phyloP scores from a whole-genome alignment of 208 protist genomes.

The Trypanosoma conorhini region DNA sequence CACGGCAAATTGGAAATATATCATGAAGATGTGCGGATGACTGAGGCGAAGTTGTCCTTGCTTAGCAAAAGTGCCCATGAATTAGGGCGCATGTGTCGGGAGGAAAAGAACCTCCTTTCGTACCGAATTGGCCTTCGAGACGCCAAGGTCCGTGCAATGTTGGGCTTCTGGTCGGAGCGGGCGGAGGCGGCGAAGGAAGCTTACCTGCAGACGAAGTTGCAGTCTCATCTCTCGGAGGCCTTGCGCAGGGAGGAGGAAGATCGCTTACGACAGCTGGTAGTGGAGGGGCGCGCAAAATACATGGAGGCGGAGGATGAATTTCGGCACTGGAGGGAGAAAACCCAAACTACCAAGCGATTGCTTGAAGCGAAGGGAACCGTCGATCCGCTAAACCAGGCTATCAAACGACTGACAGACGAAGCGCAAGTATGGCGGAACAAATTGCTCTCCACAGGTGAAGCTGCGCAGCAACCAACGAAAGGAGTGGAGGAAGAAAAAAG shows the following conservation, averaged over 20 bases:
- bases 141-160: slow-evolving; percentile 27
- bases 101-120: slow-evolving; percentile 25
- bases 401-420: slow-evolving; percentile 9
- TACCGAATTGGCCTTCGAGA: slow-evolving; percentile 47
- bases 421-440: slow-evolving; percentile 3
- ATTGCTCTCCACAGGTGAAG: neutral
- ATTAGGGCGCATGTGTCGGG: slow-evolving; percentile 26
- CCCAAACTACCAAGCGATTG: slow-evolving; percentile 24
- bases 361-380: slow-evolving; percentile 13
- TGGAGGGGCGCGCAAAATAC: slow-evolving; percentile 32
- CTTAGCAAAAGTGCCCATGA: slow-evolving; percentile 29
- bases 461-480: neutral
- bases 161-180: slow-evolving; percentile 39
- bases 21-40: slow-evolving; percentile 31
- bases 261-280: slow-evolving; percentile 26
- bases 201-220: slow-evolving; percentile 40
- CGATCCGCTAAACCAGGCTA: slow-evolving; percentile 4
- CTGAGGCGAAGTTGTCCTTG: slow-evolving; percentile 30
- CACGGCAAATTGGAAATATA: slow-evolving; percentile 28
- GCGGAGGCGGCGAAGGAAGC: slow-evolving; percentile 27
- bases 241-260: slow-evolving; percentile 23
- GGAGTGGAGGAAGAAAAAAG: neutral
- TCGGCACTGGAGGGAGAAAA: slow-evolving; percentile 20
- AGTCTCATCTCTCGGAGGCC: slow-evolving; percentile 16
- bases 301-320: slow-evolving; percentile 24